Evolutionary conservation across 2,329 filamentous ascomycete genomes (phyloP), one percentile per base, ranked within the genome.

Genomic region (Sarocladium brachiariae): DNA sequence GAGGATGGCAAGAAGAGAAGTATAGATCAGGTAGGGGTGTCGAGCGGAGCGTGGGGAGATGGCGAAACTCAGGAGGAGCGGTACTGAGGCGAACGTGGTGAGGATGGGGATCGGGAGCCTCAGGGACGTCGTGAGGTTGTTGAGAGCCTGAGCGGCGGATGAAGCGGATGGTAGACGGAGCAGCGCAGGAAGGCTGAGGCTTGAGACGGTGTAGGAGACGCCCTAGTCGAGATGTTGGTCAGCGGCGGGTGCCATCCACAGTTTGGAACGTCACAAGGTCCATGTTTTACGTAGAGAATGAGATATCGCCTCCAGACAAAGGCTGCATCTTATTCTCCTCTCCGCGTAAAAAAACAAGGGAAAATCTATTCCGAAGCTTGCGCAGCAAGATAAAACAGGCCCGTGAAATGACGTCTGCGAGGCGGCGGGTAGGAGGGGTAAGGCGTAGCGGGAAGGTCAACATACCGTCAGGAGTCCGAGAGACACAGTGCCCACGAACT

Each of bases 21-120:
- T 89, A 82, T 93, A 96, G 53, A 96, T 69, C 23, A 96, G 82
- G 65, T 96, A 97, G 0, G 92, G 92, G 65, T 97, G 92, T 63
- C 86, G 83, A 58, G 80, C 77, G 51, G 83, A 78, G 23, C 81
- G 77, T 0, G 90, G 87, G 2, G 90, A 92, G 57, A 95, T 73
- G 39, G 77, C 66, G 68, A 86, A 96, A 55, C 90, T 88, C 57
- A 92, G 78, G 58, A 89, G 72, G 61, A 96, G 83, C 25, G 87
- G 82, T 49, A 80, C 72, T 50, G 82, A 79, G 49, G 89, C 83
- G 58, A 95, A 68, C 57, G 80, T 74, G 47, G 86, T 80, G 49
- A 95, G 78, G 27, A 78, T 70, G 51, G 84, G 75, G 53, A 88
- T 74, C 59, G 89, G 86, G 39, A 76, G 75, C 51, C 80, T 76